Evolutionary conservation across 768 basidiomycete genomes (phyloP).

Genomic region (Phylloporus scabripes): DNA sequence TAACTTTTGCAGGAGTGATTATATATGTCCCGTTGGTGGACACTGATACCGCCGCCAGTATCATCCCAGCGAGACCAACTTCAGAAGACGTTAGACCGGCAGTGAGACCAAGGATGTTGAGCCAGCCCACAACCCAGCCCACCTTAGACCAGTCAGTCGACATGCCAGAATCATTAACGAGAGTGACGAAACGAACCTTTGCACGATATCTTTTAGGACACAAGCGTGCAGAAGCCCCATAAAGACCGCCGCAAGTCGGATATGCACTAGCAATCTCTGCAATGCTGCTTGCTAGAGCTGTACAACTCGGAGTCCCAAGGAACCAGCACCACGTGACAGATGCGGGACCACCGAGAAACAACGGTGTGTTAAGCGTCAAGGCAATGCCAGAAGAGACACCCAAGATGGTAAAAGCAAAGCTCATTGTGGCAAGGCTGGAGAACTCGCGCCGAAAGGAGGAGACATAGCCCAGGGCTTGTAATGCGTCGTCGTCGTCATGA

Average conservation of each 20-base stretch:
- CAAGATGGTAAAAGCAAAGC: conserved; percentile 32
- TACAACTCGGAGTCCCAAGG: conserved; percentile 23
- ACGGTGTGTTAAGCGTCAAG: conserved; percentile 34
- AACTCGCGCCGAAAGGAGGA: conserved; percentile 41
- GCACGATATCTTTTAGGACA: neutral
- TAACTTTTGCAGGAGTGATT: conserved; percentile 36
- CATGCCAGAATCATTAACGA: neutral
- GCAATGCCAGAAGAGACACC: conserved; percentile 33
- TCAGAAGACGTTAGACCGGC: conserved; percentile 30
- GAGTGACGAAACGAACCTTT: neutral
- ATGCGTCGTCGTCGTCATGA: conserved; percentile 13
- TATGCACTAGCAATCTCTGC: conserved; percentile 29
- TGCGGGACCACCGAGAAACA: conserved; percentile 34
- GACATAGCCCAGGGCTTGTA: conserved; percentile 27
- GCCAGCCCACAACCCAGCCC: conserved; percentile 32
- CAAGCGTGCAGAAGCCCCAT: neutral
- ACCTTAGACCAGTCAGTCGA: conserved; percentile 11
- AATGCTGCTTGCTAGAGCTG: conserved; percentile 27
- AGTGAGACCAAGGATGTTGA: conserved; percentile 24
- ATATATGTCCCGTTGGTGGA: conserved; percentile 29
- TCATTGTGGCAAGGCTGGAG: conserved; percentile 33
- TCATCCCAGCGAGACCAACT: conserved; percentile 34
- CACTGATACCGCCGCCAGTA: conserved; percentile 25
- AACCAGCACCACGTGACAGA: conserved; percentile 36
- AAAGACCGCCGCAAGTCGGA: conserved; percentile 23